These are phyloP conservation scores for Myochromella boudieri DNA, from an alignment of 768 basidiomycete genomes.

Conservation along the genomic window DNA sequence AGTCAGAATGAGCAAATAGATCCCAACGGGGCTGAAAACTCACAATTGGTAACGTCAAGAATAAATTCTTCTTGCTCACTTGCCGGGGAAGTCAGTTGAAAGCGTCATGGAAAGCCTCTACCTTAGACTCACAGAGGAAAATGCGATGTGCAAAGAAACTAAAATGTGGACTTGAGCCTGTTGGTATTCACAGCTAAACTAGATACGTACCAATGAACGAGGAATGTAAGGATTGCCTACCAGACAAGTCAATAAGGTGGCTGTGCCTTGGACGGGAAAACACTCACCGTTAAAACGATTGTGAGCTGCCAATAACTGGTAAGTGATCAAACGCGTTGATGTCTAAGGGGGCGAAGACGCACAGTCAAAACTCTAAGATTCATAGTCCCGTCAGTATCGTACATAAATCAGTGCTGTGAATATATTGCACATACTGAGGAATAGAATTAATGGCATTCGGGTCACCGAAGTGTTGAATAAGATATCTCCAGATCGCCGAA, in stretches of 20 bases:
- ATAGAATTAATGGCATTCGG: constrained; percentile 18
- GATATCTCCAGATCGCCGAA: constrained; percentile 25
- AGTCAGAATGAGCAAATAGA: constrained; percentile 20
- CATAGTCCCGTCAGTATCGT: background rate
- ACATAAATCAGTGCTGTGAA: background rate
- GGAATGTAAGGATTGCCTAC: constrained; percentile 27
- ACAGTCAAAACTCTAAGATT: constrained; percentile 10
- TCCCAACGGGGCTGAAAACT: constrained; percentile 1
- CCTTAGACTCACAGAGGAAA: constrained; percentile 18
- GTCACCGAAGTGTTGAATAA: constrained; percentile 21
- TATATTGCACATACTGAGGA: constrained; percentile 18
- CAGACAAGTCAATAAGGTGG: background rate
- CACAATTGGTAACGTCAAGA: constrained; percentile 24
- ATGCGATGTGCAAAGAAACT: constrained; percentile 29
- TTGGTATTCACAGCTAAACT: background rate
- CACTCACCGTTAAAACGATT: constrained; percentile 19
- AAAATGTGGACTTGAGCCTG: background rate
- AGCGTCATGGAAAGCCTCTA: background rate
- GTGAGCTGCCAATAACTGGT: constrained; percentile 11
- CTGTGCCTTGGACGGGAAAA: background rate
- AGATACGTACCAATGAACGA: constrained; percentile 25
- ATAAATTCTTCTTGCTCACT: constrained; percentile 28
- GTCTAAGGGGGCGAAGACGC: background rate
- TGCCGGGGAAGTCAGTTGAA: background rate
- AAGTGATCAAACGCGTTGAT: background rate